phyloP scores from a whole-genome alignment of 139 green algal species.

The Tetraselmis chui region DNA sequence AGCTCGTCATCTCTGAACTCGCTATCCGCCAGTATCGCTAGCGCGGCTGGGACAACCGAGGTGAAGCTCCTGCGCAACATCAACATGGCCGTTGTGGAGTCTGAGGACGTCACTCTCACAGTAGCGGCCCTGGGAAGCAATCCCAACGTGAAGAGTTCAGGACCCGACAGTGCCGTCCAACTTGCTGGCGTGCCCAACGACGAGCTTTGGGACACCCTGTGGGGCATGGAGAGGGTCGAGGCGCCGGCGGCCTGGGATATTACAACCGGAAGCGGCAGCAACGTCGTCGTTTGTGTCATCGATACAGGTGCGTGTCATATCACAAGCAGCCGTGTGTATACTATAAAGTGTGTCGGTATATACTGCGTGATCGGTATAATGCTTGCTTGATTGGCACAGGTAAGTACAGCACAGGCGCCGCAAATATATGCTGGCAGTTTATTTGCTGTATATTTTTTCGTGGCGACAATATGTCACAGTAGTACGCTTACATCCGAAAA shows the following conservation, averaged over 20 bases:
- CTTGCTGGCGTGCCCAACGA: background rate
- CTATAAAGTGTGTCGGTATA: too few species aligned
- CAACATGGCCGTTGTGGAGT: background rate
- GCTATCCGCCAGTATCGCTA: background rate
- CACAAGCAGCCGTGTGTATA: too few species aligned
- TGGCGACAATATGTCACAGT: too few species aligned
- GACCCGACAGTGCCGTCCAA: background rate
- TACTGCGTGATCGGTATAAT: too few species aligned
- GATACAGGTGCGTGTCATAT: constrained; percentile 15
- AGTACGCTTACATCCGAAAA: too few species aligned
- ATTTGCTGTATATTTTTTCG: too few species aligned
- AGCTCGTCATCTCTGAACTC: too few species aligned
- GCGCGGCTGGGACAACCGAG: background rate
- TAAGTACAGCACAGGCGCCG: too few species aligned
- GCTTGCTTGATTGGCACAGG: too few species aligned
- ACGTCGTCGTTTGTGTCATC: constrained; percentile 56
- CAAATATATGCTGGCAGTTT: too few species aligned
- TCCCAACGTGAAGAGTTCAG: background rate
- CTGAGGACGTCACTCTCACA: background rate
- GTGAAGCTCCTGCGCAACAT: background rate
- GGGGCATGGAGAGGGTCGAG: background rate
- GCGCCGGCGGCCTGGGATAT: background rate
- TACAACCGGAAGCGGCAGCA: background rate
- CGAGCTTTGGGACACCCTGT: background rate
- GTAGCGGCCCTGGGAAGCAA: background rate